Evolutionary conservation across 2,329 filamentous ascomycete species (phyloP).

Genomic region (Neoscytalidium dimidiatum): DNA sequence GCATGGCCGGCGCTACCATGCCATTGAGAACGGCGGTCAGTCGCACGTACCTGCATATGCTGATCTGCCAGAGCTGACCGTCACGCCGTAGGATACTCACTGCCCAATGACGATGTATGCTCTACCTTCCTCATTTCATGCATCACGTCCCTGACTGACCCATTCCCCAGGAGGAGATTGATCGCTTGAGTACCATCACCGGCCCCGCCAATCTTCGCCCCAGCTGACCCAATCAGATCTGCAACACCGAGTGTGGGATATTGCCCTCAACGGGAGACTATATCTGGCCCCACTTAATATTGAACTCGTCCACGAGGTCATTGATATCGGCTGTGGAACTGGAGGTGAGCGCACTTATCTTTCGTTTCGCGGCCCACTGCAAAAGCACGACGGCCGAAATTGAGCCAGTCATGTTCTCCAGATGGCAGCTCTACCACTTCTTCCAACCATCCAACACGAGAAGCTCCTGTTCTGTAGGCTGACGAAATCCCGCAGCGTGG

Average conservation of each 20-base stretch:
- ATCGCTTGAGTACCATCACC: conserved; percentile 23
- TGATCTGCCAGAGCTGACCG: background rate
- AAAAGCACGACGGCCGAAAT: no score
- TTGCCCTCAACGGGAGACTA: conserved; percentile 26
- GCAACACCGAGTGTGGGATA: conserved; percentile 28
- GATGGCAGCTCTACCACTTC: background rate
- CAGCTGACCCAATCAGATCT: conserved; percentile 23
- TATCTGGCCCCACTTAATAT: conserved; percentile 25
- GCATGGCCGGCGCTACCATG: conserved; percentile 21
- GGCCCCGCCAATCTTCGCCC: background rate
- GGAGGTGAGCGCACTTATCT: conserved; percentile 20
- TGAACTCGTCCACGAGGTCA: conserved; percentile 22
- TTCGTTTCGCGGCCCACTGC: background rate
- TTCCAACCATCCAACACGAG: background rate
- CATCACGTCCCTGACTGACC: background rate
- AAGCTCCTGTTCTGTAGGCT: background rate
- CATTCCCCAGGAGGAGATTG: conserved; percentile 24
- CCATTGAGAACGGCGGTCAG: conserved; percentile 17
- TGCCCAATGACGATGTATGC: conserved; percentile 29
- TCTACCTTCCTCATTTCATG: background rate
- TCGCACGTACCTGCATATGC: background rate
- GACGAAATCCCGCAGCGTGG: conserved; percentile 3
- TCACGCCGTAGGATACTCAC: conserved; percentile 23
- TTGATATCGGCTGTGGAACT: conserved; percentile 30
- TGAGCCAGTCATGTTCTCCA: no score